Evolutionary conservation across 1,139 yeast species (phyloP).

Genomic region (Trichomonascaceae sp.): DNA sequence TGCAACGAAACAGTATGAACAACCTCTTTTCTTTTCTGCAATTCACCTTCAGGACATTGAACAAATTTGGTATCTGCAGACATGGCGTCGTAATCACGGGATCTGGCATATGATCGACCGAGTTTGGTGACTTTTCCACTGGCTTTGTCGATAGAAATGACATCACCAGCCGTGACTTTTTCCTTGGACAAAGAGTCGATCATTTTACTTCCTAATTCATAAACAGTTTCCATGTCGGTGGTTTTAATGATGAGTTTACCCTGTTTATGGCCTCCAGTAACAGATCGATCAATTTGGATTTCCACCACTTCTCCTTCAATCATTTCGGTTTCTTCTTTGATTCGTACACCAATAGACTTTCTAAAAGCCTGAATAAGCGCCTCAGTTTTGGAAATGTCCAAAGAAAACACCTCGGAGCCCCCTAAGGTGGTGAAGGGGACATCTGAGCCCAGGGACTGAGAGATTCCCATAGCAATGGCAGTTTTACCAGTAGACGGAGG

Average conservation of each 20-base stretch:
- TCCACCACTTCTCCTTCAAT: constrained; percentile 99
- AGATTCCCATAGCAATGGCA: constrained; percentile 95
- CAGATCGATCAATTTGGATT: constrained; percentile 91
- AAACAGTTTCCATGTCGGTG: constrained; percentile 98
- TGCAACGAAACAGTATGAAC: constrained; percentile 95
- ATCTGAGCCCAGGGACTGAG: constrained; percentile 81
- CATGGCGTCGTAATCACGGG: constrained; percentile 98
- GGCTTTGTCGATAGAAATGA: constrained; percentile 91
- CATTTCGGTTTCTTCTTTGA: constrained; percentile 93
- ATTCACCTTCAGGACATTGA: constrained; percentile 98
- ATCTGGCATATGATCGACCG: constrained; percentile 92
- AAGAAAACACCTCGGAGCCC: constrained; percentile 87
- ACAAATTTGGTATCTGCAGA: constrained; percentile 97
- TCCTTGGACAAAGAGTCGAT: constrained; percentile 93
- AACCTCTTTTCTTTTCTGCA: constrained; percentile 90
- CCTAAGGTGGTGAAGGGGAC: constrained; percentile 96
- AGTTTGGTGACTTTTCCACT: constrained; percentile 89
- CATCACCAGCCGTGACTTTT: constrained; percentile 96
- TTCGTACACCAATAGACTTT: constrained; percentile 89
- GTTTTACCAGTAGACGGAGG: constrained; percentile 99
- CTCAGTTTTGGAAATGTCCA: constrained; percentile 91
- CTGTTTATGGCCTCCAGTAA: constrained; percentile 97
- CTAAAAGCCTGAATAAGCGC: constrained; percentile 94
- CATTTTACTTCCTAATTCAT: constrained; percentile 96
- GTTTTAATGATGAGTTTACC: constrained; percentile 96